A percentile compares a stretch with the other conserved stretches of the same genome.
Evolutionary conservation across 1,139 yeast genomes (phyloP).

Genomic region (Candida tetrigidarum): DNA sequence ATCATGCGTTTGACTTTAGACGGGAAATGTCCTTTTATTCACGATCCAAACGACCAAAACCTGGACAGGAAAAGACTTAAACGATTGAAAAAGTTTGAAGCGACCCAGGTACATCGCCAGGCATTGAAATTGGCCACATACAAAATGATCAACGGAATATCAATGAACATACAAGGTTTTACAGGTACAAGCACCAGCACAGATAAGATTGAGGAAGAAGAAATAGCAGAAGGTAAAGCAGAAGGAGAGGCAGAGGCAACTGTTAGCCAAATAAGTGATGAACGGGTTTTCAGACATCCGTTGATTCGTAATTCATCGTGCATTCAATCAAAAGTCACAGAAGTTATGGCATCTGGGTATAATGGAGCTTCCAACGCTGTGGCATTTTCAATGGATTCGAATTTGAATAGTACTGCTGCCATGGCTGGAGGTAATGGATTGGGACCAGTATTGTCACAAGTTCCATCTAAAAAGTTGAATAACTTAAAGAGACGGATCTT

Average conservation of each 20-base stretch:
- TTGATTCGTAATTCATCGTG: slow-evolving; percentile 36
- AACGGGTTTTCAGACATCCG: slow-evolving; percentile 28
- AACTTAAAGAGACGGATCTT: slow-evolving; percentile 58
- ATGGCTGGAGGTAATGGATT: slow-evolving; percentile 62
- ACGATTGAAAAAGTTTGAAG: slow-evolving; percentile 45
- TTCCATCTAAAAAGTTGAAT: slow-evolving; percentile 67
- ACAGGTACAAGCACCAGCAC: slow-evolving; percentile 37
- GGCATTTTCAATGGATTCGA: slow-evolving; percentile 48
- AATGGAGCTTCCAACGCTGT: slow-evolving; percentile 60
- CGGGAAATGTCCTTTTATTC: slow-evolving; percentile 76
- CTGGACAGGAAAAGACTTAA: slow-evolving; percentile 42
- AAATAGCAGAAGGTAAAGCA: neutral
- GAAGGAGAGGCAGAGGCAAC: slow-evolving; percentile 5
- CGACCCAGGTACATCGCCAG: slow-evolving; percentile 43
- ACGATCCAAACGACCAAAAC: slow-evolving; percentile 48
- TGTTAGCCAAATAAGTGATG: slow-evolving; percentile 14
- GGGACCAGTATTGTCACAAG: slow-evolving; percentile 70
- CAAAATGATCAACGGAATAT: slow-evolving; percentile 34
- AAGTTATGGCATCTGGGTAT: slow-evolving; percentile 77
- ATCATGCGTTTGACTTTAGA: slow-evolving; percentile 50
- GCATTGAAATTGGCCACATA: slow-evolving; percentile 39
- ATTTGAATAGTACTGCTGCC: slow-evolving; percentile 39
- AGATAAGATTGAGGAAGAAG: slow-evolving; percentile 24
- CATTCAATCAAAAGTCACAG: slow-evolving; percentile 43
- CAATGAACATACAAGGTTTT: slow-evolving; percentile 22